Evolutionary conservation across 2,329 filamentous ascomycete species (phyloP), one percentile per base, ranked within the genome.

Genomic region (Fusarium sp.): DNA sequence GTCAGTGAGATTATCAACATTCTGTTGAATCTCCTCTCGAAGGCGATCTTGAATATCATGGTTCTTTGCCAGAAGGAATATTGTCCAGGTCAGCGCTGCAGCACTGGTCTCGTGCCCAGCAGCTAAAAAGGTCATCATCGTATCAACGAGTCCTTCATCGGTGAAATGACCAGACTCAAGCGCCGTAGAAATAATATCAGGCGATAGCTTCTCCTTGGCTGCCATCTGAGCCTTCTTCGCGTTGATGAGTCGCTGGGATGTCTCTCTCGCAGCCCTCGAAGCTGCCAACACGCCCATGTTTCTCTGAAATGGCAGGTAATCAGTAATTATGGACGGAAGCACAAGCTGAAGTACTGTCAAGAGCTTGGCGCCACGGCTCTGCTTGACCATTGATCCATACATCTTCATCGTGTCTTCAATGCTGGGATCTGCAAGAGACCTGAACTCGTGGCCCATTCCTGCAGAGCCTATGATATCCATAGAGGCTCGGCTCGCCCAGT

Each of bases 31-130:
- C 55, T 87, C 85, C 7, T 79, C 59, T 5, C 85, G 79, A 2
- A 86, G 78, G 5, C 80, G 80, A 11, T 79, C 64, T 58, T 86
- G 84, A 9, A 85, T 72, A 3, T 80, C 74, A 1, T 82, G 82
- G 30, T 83, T 73, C 42, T 79, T 77, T 11, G 80, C 75, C 14
- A 87, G 73, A 61, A 83, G 76, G 36, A 85, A 84, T 5, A 82
- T 78, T 0, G 81, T 81, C 84, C 85, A 86, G 1, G 81, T 82
- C 54, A 86, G 79, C 0, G 82, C 76, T 1, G 80, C 79, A 5
- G 84, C 84, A 3, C 84, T 86, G 1, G 85, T 86, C 64, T 86
- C 84, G 53, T 86, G 84, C 0, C 84, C 84, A 79, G 75, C 69
- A 6, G 69, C 69, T 17, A 71, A 24, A 32, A 71, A 71, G 12